Evolutionary conservation across 163 green algal species (phyloP).

Genomic region (Volvox carteri): DNA sequence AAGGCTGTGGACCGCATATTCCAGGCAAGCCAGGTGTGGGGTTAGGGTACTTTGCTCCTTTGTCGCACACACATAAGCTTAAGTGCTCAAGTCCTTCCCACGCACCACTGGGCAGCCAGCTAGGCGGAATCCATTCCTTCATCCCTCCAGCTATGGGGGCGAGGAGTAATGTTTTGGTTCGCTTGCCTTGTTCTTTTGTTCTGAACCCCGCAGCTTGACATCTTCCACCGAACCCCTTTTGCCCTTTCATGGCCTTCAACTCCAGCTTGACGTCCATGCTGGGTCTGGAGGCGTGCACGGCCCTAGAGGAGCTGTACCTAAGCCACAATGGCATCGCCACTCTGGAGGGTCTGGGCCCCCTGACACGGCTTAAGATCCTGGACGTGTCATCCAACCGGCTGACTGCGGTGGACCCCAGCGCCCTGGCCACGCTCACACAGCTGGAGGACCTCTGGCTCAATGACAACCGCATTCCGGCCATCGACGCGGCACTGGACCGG

Average conservation of each 20-base stretch:
- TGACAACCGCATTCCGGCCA: conserved; percentile 82
- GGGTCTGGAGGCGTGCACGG: conserved; percentile 81
- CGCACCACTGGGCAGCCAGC: too few relatives aligned
- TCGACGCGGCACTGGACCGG: conserved; percentile 55
- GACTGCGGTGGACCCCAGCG: conserved; percentile 44
- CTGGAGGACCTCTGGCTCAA: conserved; percentile 94
- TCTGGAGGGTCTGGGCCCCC: conserved; percentile 70
- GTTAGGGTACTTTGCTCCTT: too few relatives aligned
- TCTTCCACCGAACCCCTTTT: not conserved
- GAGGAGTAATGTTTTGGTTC: too few relatives aligned
- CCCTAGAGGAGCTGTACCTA: conserved; percentile 94
- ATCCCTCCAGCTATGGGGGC: too few relatives aligned
- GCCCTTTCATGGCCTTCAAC: not conserved
- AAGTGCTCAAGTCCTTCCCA: too few relatives aligned
- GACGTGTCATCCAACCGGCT: conserved; percentile 85
- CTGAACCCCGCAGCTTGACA: not conserved
- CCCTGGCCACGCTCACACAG: not conserved
- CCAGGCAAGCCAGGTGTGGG: too few relatives aligned
- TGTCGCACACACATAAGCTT: too few relatives aligned
- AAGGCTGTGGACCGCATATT: too few relatives aligned
- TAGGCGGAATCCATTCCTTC: too few relatives aligned
- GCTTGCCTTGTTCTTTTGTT: too few relatives aligned
- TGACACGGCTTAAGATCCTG: conserved; percentile 78
- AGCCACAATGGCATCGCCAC: conserved; percentile 90
- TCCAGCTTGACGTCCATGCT: conserved; percentile 79